Evolutionary conservation across 768 basidiomycete genomes (phyloP).

Genomic region (Pulveroboletus sp.): DNA sequence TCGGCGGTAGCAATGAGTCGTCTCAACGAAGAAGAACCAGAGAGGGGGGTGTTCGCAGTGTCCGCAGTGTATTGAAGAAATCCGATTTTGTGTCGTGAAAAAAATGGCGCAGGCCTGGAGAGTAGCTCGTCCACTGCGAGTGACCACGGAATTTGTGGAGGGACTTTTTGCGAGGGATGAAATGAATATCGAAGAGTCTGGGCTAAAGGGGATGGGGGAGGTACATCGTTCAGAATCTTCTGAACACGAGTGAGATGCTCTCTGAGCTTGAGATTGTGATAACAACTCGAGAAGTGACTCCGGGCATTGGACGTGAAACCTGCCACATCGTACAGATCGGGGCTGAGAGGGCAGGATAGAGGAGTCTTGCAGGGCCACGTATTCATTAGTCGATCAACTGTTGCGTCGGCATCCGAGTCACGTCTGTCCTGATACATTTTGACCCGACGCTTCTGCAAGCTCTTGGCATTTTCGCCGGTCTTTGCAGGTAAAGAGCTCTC

Average conservation of each 20-base stretch:
- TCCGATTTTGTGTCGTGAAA: neutral
- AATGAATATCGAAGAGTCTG: neutral
- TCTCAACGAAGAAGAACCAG: neutral
- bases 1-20: conserved; percentile 1
- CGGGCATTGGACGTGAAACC: neutral
- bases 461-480: neutral
- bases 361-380: conserved; percentile 14
- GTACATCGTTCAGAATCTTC: neutral
- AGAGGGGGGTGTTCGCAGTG: neutral
- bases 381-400: neutral
- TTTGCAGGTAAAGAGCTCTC: neutral
- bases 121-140: neutral
- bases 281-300: conserved; percentile 9
- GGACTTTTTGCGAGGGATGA: neutral
- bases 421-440: conserved; percentile 1
- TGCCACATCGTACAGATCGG: neutral
- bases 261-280: conserved; percentile 4
- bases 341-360: neutral
- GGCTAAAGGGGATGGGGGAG: neutral
- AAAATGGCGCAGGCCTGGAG: neutral
- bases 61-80: neutral
- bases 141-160: neutral
- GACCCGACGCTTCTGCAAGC: neutral
- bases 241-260: neutral
- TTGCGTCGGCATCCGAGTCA: neutral